phyloP scores from a whole-genome alignment of 2,329 filamentous ascomycete genomes.

The Talaromyces pinophilus region DNA sequence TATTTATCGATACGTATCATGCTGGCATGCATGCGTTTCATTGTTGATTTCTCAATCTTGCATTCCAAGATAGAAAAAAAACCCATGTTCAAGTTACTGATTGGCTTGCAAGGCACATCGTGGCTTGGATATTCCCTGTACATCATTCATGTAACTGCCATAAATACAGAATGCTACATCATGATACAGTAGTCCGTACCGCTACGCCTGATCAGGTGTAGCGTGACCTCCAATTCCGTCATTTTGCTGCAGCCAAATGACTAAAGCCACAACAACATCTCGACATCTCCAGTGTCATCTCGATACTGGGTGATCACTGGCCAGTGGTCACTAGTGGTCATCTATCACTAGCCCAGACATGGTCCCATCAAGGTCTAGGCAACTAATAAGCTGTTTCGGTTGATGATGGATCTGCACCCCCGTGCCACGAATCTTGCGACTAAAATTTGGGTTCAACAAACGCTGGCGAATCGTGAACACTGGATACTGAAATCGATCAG shows the following conservation, averaged over 20 bases:
- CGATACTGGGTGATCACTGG: not conserved
- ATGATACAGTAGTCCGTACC: constrained; percentile 8
- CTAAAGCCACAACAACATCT: not conserved
- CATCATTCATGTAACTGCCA: not conserved
- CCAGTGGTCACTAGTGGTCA: not conserved
- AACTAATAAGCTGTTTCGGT: not conserved
- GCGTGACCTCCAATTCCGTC: constrained; percentile 2
- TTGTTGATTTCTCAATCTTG: not conserved
- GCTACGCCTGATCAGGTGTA: constrained; percentile 8
- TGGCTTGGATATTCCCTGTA: not conserved
- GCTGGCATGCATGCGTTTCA: not conserved
- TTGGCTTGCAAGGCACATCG: not conserved
- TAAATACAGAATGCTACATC: constrained; percentile 8
- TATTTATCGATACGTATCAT: not conserved
- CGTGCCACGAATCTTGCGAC: constrained; percentile 8
- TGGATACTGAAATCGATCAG: not conserved
- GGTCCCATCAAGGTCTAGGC: not conserved
- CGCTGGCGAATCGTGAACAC: not conserved
- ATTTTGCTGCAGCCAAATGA: constrained; percentile 3
- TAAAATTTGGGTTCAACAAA: not conserved
- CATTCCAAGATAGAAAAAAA: not conserved
- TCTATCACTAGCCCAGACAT: not conserved
- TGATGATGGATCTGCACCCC: constrained; percentile 9
- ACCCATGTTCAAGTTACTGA: not conserved
- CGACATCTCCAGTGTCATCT: not conserved